Evolutionary conservation across 208 protist genomes (phyloP).

Genomic region (Trypanosoma lewisi): DNA sequence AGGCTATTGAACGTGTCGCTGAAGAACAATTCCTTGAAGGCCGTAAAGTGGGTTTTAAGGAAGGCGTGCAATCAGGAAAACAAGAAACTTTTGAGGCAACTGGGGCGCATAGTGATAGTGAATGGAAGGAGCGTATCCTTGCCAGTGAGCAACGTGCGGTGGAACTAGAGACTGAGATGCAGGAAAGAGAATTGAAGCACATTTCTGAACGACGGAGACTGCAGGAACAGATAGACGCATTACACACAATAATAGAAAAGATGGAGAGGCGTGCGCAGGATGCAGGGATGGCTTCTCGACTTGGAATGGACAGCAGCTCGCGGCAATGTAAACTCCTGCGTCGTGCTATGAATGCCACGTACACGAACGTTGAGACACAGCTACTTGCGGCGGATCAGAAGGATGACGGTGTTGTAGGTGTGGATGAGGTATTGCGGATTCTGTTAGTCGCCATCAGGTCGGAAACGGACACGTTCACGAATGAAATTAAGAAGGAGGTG

Average conservation of each 20-base stretch:
- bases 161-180: conserved; percentile 34
- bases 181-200: conserved; percentile 37
- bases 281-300: conserved; percentile 23
- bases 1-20: conserved; percentile 38
- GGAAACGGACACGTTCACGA: conserved; percentile 37
- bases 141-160: conserved; percentile 41
- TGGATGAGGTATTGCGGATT: conserved; percentile 39
- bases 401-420: conserved; percentile 22
- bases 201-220: conserved; percentile 45
- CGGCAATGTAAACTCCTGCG: conserved; percentile 48
- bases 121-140: conserved; percentile 34
- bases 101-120: conserved; percentile 21
- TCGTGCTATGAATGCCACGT: conserved; percentile 53
- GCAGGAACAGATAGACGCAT: conserved; percentile 50
- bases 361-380: conserved; percentile 41
- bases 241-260: conserved; percentile 39
- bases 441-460: conserved; percentile 33
- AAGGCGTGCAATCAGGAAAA: conserved; percentile 24
- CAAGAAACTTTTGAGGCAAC: conserved; percentile 14
- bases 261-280: conserved; percentile 30
- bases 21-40: conserved; percentile 47
- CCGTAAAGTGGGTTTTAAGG: conserved; percentile 36
- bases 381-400: conserved; percentile 19
- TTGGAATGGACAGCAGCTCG: conserved; percentile 10
- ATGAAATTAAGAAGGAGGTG: conserved; percentile 40